Evolutionary conservation across 2,329 filamentous ascomycete genomes (phyloP).

Genomic region (Penicillium frequentans): DNA sequence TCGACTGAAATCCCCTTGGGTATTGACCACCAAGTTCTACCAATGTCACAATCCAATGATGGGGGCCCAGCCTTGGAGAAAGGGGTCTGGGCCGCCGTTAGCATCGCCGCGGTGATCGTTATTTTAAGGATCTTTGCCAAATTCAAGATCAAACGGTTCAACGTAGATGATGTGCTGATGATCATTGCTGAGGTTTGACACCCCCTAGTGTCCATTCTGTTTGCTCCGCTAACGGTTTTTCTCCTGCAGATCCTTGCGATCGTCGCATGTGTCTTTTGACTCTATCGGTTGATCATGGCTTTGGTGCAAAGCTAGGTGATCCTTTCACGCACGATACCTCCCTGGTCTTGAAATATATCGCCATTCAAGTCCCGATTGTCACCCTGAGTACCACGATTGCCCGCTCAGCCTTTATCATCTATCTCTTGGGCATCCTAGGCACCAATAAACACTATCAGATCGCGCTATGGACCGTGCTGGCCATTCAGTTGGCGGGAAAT

Average conservation of each 20-base stretch:
- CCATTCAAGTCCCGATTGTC: slow-evolving; percentile 28
- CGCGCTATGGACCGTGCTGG: slow-evolving; percentile 23
- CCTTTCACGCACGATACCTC: slow-evolving; percentile 10
- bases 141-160: slow-evolving; percentile 29
- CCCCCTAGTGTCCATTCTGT: not conserved
- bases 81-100: slow-evolving; percentile 30
- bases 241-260: slow-evolving; percentile 22
- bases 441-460: slow-evolving; percentile 24
- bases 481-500: slow-evolving; percentile 27
- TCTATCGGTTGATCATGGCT: slow-evolving; percentile 27
- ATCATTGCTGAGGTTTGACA: slow-evolving; percentile 25
- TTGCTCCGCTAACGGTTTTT: not conserved
- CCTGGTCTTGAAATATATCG: slow-evolving; percentile 27
- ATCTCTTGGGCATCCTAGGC: slow-evolving; percentile 28
- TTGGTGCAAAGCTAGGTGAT: slow-evolving; percentile 21
- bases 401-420: slow-evolving; percentile 29
- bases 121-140: slow-evolving; percentile 29
- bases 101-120: slow-evolving; percentile 27
- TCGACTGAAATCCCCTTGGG: not conserved
- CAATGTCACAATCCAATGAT: slow-evolving; percentile 8
- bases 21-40: no score
- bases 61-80: slow-evolving; percentile 22
- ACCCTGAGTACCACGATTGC: slow-evolving; percentile 32
- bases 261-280: slow-evolving; percentile 25
- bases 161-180: slow-evolving; percentile 32